Evolutionary conservation across 768 basidiomycete species (phyloP).

Genomic region (Russula vinacea): DNA sequence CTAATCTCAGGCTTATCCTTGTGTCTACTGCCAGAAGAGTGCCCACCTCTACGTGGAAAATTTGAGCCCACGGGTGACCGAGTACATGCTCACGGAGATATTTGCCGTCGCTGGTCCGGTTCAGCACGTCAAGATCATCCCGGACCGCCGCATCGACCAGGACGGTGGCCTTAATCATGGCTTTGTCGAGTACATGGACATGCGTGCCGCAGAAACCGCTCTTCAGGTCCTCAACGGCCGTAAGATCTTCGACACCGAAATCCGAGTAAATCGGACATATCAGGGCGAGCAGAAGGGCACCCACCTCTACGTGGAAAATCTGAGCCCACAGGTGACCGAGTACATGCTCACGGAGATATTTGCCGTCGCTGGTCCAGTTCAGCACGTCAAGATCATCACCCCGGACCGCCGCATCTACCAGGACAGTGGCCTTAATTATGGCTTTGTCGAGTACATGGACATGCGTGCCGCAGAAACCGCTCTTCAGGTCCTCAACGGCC

Average conservation of each 20-base stretch:
- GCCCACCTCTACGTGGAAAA: slow-evolving; percentile 99
- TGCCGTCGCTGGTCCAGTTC: no score
- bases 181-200: slow-evolving; percentile 98
- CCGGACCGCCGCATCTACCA: slow-evolving; percentile 99
- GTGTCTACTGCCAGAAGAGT: slow-evolving; percentile 56
- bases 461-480: slow-evolving; percentile 99
- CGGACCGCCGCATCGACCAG: slow-evolving; percentile 98
- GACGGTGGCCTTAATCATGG: slow-evolving; percentile 99
- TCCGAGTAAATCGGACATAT: slow-evolving; percentile 99
- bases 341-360: no score
- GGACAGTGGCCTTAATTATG: slow-evolving; percentile 98
- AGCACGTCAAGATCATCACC: no score
- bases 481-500: slow-evolving; percentile 95
- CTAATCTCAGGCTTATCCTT: slow-evolving; percentile 31
- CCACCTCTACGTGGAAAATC: no score
- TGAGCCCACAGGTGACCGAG: no score
- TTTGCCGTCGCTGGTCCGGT: slow-evolving; percentile 96
- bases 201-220: slow-evolving; percentile 99
- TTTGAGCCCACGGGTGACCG: slow-evolving; percentile 94
- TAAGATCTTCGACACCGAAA: slow-evolving; percentile 99
- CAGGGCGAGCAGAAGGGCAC: slow-evolving; percentile 97
- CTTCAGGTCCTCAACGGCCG: slow-evolving; percentile 96
- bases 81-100: slow-evolving; percentile 98
- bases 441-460: slow-evolving; percentile 98
- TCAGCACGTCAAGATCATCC: slow-evolving; percentile 99